Base-by-base conservation (phyloP, 345 rosid genomes). In the Gossypium anomalum region DNA sequence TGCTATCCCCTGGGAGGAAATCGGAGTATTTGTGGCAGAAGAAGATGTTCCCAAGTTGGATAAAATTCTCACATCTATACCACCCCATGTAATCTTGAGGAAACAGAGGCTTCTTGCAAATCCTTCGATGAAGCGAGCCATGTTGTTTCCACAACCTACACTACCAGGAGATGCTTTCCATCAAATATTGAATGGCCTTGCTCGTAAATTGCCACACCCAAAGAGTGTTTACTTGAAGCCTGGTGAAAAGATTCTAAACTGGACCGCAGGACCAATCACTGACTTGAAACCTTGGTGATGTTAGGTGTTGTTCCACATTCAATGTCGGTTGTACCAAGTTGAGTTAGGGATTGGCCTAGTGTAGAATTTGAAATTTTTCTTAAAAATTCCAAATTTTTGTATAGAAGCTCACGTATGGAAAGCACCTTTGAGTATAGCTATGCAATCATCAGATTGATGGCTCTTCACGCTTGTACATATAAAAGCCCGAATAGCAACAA, bases 1-100 rank as follows among this genome's bases (percentile, higher is more conserved):
- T 20, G 98, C 98, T 6, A 94, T 94, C 59, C 98, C 98, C 7
- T 94, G 97, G 98, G 97, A 94, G 78, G 95, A 94, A 66, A 94
- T 94, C 19, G 97, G 98, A 34, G 94, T 94, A 41, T 91, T 86
- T 76, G 94, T 92, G 2, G 95, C 86, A 0, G 98, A 94, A 78
- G 87, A 88, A 84, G 98, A 92, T 41, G 98, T 94, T 1, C 93
- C 97, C 1, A 78, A 88, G 59, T 78, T 92, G 75, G 97, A 94
- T 76, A 87, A 89, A 3, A 88, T 94, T 80, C 87, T 94, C 0
- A 92, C 95, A 20, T 90, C 97, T 1, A 92, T 92, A 57, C 91
- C 92, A 25, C 83, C 90, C 10, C 86, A 92, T 43, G 95, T 89
- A 45, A 89, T 92, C 15, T 73, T 91, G 22, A 88, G 97, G 76